Evolutionary conservation across 495 filamentous ascomycete species (phyloP).

Genomic region (Haplographium delicatum): DNA sequence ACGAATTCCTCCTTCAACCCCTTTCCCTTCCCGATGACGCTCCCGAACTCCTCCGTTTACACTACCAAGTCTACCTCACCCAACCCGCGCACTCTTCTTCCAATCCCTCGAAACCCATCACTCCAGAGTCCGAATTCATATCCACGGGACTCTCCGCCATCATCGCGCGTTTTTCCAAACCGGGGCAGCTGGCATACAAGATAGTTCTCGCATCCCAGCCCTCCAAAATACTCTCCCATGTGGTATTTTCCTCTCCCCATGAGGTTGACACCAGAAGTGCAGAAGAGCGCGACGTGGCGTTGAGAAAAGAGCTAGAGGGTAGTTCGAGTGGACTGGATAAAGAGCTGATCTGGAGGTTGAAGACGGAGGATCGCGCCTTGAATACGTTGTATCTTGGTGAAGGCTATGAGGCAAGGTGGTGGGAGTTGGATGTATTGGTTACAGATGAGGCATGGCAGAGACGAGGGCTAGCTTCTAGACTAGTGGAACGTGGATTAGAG

Average conservation of each 20-base stretch:
- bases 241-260: neutral
- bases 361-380: slow-evolving; percentile 1
- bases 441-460: slow-evolving; percentile 13
- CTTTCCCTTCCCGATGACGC: slow-evolving; percentile 1
- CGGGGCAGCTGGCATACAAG: neutral
- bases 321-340: neutral
- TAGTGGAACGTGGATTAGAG: slow-evolving; percentile 1
- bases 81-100: neutral
- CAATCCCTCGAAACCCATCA: neutral
- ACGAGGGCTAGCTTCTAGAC: slow-evolving; percentile 4
- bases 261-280: neutral
- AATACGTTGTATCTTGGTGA: slow-evolving; percentile 6
- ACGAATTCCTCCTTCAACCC: neutral
- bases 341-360: slow-evolving; percentile 5
- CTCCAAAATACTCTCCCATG: neutral
- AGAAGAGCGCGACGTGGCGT: neutral
- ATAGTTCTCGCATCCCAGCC: neutral
- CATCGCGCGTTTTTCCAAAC: neutral
- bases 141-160: neutral
- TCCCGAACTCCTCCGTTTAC: neutral
- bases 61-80: neutral
- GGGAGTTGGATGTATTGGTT: slow-evolving; percentile 7
- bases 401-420: slow-evolving; percentile 2
- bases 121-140: slow-evolving; percentile 2
- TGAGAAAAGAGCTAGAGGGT: neutral